Conservation (phyloP, 2,329 filamentous ascomycete genomes). For the Cercospora canescens region DNA sequence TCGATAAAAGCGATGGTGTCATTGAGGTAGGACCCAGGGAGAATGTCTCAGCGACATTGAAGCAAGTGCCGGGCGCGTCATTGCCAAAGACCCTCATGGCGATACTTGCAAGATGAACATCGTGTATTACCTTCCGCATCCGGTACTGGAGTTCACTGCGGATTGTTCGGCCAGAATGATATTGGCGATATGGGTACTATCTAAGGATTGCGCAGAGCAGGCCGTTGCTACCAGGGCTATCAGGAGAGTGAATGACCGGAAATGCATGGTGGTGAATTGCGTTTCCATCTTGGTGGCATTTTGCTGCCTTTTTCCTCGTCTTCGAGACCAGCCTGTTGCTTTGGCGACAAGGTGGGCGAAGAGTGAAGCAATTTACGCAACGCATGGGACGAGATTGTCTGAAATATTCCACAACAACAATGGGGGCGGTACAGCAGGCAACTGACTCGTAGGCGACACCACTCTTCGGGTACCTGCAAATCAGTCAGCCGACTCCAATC, state of each 20-base stretch:
- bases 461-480: no score
- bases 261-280: no score
- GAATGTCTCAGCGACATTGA: neutral
- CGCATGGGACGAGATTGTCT: no score
- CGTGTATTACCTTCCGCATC: neutral
- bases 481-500: no score
- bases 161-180: neutral
- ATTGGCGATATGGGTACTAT: neutral
- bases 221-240: neutral
- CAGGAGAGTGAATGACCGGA: neutral
- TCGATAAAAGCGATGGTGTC: neutral
- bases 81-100: neutral
- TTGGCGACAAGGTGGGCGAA: no score
- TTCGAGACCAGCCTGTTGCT: no score
- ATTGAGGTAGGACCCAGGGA: neutral
- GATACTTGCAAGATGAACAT: neutral
- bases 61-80: neutral
- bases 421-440: no score
- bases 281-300: no score
- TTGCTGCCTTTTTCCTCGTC: no score
- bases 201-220: neutral
- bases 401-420: no score
- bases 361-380: no score
- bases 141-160: neutral
- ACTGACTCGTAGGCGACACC: no score